Base-by-base conservation (phyloP, 1,284 basidiomycete genomes). In the Ganoderma resinaceum region DNA sequence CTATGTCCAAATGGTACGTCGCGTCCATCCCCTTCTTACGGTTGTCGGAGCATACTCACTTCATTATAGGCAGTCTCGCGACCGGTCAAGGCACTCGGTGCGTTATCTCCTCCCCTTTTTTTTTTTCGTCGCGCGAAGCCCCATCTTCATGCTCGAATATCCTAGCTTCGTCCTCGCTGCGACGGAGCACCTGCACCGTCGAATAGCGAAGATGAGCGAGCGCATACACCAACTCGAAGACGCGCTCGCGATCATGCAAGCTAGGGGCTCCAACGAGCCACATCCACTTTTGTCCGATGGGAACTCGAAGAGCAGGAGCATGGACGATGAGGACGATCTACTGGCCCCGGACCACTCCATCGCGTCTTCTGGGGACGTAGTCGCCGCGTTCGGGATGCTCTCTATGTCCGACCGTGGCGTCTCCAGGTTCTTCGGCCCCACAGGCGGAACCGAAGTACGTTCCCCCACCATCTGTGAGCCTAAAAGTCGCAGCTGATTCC, bases 151-250 rank as follows among this genome's bases (percentile, higher is more conserved):
- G 52, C 20, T 38, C 59, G 37, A 59, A 18, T 33, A 2, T 5
- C 37, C 57, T 60, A 91, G 91, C 60, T 93, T 93, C 73, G 91
- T 93, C 20, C 84, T 93, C n/a, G 91, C 91, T 2, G 90, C 91
- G 69, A 93, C 91, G 0, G 91, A 93, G 72, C 87, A 89, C 69
- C 81, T 94, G 38, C 92, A 94, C 76, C 82, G 85, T 61, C 91
- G 92, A 76, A 92, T 93, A 72, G 82, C 87, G 0, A 83, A 84
- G 59, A 92, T 93, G 91, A 89, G 87, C 70, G 86, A 92, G 75
- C 89, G 91, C 37, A 91, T 93, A 68, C 86, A 91, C 46, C 87
- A 87, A 62, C 87, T 93, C n/a, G 91, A 93, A 77, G 91, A 92
- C 70, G 91, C 91, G 0, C 83, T 93, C 16, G 82, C 84, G 3